Percentiles rank a stretch among this genome's conserved stretches.
Conservation (phyloP, 768 basidiomycete species). For the Cyclocybe aegerita region DNA sequence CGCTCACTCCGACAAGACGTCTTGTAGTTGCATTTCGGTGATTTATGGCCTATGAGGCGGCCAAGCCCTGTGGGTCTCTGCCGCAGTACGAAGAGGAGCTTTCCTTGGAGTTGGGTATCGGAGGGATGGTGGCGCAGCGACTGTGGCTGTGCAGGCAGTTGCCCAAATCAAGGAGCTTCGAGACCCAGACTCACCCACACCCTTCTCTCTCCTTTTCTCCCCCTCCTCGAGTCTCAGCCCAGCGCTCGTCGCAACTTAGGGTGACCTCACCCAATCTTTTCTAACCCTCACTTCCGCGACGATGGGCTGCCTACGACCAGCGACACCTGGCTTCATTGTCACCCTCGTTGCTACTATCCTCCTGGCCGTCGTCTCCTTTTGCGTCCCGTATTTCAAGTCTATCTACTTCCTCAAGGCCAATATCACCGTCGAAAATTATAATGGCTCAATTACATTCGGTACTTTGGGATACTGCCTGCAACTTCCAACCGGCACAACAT, state of each 20-base stretch:
- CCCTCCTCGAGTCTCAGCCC: background rate
- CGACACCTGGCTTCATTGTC: conserved; percentile 86
- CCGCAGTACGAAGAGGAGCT: too few relatives aligned
- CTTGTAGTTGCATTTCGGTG: too few relatives aligned
- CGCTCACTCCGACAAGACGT: too few relatives aligned
- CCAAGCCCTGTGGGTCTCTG: too few relatives aligned
- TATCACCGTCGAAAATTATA: conserved; percentile 42
- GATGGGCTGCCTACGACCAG: conserved; percentile 75
- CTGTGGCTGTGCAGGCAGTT: background rate
- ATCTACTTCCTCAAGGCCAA: conserved; percentile 86
- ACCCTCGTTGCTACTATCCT: conserved; percentile 78
- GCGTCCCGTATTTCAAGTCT: conserved; percentile 86
- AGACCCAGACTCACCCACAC: background rate
- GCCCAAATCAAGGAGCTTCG: background rate
- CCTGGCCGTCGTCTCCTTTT: conserved; percentile 86
- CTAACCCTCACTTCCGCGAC: conserved; percentile 5
- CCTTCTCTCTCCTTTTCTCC: conserved; percentile 5
- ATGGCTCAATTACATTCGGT: conserved; percentile 78
- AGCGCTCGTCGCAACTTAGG: conserved; percentile 4
- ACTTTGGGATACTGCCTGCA: conserved; percentile 87
- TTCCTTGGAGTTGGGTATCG: too few relatives aligned
- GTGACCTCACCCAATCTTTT: conserved; percentile 9
- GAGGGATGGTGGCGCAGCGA: background rate
- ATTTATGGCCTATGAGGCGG: too few relatives aligned
- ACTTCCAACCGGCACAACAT: conserved; percentile 54